These are phyloP conservation scores for Claviceps arundinis DNA, from an alignment of 2,329 filamentous ascomycete species.

Conservation along the genomic window DNA sequence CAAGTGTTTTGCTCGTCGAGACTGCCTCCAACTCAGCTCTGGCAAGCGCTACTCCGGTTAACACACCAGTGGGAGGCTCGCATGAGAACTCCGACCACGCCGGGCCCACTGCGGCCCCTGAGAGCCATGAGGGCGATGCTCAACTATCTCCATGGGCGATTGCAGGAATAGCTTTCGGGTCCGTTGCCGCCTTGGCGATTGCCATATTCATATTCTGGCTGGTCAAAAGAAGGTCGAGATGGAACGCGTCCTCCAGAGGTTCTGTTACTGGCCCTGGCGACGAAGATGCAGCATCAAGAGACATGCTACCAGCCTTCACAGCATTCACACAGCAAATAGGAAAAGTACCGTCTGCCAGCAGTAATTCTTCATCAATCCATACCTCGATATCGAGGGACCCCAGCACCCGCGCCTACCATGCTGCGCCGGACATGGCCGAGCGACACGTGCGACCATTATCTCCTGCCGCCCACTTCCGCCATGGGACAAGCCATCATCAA, in stretches of 20 bases:
- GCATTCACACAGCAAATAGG: neutral
- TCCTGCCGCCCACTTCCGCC: neutral
- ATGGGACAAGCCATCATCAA: neutral
- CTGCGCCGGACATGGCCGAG: neutral
- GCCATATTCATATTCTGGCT: constrained; percentile 38
- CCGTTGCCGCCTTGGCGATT: constrained; percentile 27
- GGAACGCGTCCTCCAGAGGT: neutral
- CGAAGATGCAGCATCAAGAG: constrained; percentile 8
- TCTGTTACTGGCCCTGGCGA: constrained; percentile 16
- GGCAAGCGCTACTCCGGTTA: neutral
- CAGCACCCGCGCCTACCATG: neutral
- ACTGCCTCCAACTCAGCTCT: neutral
- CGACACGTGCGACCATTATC: neutral
- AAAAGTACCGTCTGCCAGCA: constrained; percentile 13
- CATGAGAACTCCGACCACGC: neutral
- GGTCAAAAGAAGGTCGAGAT: constrained; percentile 25
- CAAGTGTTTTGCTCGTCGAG: neutral
- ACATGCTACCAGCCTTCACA: constrained; percentile 6
- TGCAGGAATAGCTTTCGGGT: constrained; percentile 38
- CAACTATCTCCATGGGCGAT: constrained; percentile 22
- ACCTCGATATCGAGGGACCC: neutral
- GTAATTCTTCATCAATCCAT: constrained; percentile 10
- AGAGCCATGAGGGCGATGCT: neutral
- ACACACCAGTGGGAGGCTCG: neutral
- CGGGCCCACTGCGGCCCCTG: neutral